Conservation (phyloP, 164 flowering plant species). For the Vitis riparia region DNA sequence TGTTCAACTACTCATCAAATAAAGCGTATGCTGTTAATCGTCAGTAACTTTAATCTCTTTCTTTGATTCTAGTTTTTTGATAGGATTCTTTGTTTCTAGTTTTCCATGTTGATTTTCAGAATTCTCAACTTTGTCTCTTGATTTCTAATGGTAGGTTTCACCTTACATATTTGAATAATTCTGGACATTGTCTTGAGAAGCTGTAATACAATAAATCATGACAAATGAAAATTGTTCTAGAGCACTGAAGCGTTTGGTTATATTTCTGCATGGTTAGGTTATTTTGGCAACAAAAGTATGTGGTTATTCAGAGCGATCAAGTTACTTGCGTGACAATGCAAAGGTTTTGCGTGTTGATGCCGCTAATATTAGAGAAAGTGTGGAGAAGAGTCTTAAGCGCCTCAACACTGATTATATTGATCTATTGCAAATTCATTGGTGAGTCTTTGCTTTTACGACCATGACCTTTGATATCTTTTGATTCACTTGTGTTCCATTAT, state of each 20-base stretch:
- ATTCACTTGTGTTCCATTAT: no score
- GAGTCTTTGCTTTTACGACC: constrained; percentile 8
- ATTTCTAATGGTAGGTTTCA: not conserved
- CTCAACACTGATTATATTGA: constrained; percentile 91
- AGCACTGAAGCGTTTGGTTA: not conserved
- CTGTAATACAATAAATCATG: not conserved
- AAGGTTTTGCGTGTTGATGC: constrained; percentile 84
- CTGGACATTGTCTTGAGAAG: not conserved
- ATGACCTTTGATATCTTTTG: no score
- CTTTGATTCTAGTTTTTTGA: no score
- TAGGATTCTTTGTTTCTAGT: no score
- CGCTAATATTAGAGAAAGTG: constrained; percentile 85
- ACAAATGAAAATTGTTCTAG: not conserved
- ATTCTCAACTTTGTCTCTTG: not conserved
- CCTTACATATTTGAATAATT: not conserved
- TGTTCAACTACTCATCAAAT: not conserved
- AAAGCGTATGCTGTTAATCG: not conserved
- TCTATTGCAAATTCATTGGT: constrained; percentile 97
- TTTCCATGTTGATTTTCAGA: not conserved
- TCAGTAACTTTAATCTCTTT: not conserved
- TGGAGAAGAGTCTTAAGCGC: constrained; percentile 94
- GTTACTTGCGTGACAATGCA: constrained; percentile 72
- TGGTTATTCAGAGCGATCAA: constrained; percentile 79
- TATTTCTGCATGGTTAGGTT: constrained; percentile 38
- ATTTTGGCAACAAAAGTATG: constrained; percentile 88